Evolutionary conservation across 2,329 filamentous ascomycete genomes (phyloP).

Genomic region (Paraphoma sp.): DNA sequence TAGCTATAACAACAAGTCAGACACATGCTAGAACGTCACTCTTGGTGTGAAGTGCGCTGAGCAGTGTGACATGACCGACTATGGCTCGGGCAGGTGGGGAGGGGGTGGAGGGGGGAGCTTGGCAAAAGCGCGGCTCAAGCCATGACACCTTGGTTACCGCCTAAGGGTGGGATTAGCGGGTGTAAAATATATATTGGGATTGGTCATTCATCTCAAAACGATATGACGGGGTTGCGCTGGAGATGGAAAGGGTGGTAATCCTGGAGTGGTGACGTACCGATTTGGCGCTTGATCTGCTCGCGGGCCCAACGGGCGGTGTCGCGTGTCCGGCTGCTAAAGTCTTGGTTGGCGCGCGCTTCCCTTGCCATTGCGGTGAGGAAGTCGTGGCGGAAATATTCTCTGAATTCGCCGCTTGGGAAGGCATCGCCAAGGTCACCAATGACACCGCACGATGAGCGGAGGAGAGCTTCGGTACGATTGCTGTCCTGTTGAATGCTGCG

Average conservation of each 20-base stretch:
- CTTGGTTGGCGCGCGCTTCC: slow-evolving; percentile 87
- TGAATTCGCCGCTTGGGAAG: slow-evolving; percentile 88
- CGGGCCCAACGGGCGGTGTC: slow-evolving; percentile 97
- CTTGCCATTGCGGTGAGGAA: slow-evolving; percentile 91
- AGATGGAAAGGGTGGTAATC: slow-evolving; percentile 15
- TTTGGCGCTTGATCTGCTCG: slow-evolving; percentile 95
- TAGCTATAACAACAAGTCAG: slow-evolving; percentile 16
- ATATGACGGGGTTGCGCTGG: neutral
- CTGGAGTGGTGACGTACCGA: slow-evolving; percentile 47
- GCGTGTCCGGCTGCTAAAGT: slow-evolving; percentile 83
- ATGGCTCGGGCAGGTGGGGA: slow-evolving; percentile 15
- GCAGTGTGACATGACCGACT: slow-evolving; percentile 16
- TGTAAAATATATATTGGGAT: slow-evolving; percentile 20
- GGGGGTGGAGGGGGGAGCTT: slow-evolving; percentile 10
- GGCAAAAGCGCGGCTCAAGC: slow-evolving; percentile 32
- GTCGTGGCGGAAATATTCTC: slow-evolving; percentile 83
- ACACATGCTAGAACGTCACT: slow-evolving; percentile 16
- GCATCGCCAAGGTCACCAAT: slow-evolving; percentile 95
- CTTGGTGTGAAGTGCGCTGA: neutral
- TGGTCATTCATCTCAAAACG: neutral
- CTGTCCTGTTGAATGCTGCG: slow-evolving; percentile 79
- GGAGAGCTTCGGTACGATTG: slow-evolving; percentile 88
- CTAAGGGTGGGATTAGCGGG: slow-evolving; percentile 34
- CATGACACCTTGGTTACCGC: slow-evolving; percentile 45
- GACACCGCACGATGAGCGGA: slow-evolving; percentile 95